Evolutionary conservation across 1,284 basidiomycete genomes (phyloP).

Genomic region (Cutaneotrichosporon sp.): DNA sequence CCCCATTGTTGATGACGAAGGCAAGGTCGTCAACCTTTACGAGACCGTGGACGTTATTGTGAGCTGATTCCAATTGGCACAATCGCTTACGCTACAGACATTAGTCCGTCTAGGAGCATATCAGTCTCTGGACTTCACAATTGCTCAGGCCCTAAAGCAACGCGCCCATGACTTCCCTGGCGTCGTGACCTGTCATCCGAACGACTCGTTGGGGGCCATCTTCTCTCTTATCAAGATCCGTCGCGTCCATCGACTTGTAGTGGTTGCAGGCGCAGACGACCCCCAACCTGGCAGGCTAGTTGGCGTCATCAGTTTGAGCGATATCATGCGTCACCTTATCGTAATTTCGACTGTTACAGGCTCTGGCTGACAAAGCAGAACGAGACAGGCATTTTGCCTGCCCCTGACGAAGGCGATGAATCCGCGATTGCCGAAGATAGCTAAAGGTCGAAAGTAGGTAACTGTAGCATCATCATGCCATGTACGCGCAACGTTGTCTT

Average conservation of each 20-base stretch:
- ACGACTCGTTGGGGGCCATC: slow-evolving; percentile 87
- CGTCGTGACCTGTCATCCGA: slow-evolving; percentile 89
- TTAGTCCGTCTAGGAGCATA: slow-evolving; percentile 92
- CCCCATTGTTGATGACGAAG: slow-evolving; percentile 88
- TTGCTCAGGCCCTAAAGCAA: slow-evolving; percentile 85
- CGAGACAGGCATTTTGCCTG: slow-evolving; percentile 3
- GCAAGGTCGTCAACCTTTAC: slow-evolving; percentile 92
- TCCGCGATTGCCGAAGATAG: slow-evolving; percentile 4
- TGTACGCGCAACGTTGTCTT: background rate
- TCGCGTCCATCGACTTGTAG: slow-evolving; percentile 86
- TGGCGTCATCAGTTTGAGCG: slow-evolving; percentile 85
- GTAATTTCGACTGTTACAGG: slow-evolving; percentile 25
- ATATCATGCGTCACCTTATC: slow-evolving; percentile 81
- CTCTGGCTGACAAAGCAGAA: background rate
- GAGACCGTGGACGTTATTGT: slow-evolving; percentile 99
- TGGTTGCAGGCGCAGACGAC: slow-evolving; percentile 59
- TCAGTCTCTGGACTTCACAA: slow-evolving; percentile 89
- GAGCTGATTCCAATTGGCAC: slow-evolving; percentile 37
- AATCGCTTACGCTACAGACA: slow-evolving; percentile 55
- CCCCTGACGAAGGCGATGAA: slow-evolving; percentile 11
- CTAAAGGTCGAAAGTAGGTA: background rate
- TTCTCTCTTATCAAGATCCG: slow-evolving; percentile 89
- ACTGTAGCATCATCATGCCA: slow-evolving; percentile 9
- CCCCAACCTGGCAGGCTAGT: slow-evolving; percentile 61
- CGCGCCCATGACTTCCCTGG: slow-evolving; percentile 90